These are phyloP conservation scores for Diaporthe batatas DNA, from an alignment of 2,329 filamentous ascomycete genomes.

Conservation along the genomic window DNA sequence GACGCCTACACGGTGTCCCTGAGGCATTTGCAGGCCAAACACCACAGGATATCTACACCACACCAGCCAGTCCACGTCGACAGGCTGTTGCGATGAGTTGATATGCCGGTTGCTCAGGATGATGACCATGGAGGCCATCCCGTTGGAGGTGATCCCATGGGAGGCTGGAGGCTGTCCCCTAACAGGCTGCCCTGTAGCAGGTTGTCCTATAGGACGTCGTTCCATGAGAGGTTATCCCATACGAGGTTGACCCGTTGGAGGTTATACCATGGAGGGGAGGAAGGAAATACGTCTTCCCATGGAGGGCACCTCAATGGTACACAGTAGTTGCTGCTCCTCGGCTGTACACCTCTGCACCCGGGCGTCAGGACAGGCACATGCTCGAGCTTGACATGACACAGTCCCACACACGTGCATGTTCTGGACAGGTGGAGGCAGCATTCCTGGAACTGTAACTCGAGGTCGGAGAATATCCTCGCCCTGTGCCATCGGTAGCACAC, in stretches of 20 bases:
- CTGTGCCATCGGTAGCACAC: not conserved
- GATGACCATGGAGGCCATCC: not conserved
- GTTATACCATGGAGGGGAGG: not conserved
- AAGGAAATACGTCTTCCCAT: too few species aligned
- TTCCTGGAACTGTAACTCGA: not conserved
- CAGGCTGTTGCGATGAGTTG: too few species aligned
- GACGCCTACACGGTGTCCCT: conserved; percentile 12
- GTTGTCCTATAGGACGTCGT: not conserved
- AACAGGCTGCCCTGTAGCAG: not conserved
- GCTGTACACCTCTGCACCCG: not conserved
- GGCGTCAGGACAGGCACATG: conserved; percentile 5
- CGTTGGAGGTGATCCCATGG: too few species aligned
- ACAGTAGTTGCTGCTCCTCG: not conserved
- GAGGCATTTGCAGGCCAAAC: conserved; percentile 25
- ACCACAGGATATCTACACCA: not conserved
- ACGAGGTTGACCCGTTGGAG: too few species aligned
- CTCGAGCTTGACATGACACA: conserved; percentile 24
- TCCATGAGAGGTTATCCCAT: not conserved
- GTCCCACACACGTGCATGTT: conserved; percentile 18
- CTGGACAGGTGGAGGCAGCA: conserved; percentile 6
- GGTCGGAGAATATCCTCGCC: not conserved
- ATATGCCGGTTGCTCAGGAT: not conserved
- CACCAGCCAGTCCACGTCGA: too few species aligned
- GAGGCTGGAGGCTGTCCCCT: not conserved
- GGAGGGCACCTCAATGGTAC: not conserved